A percentile compares a stretch with the other conserved stretches of the same genome.
These are phyloP conservation scores for Leptomonas seymouri DNA, from an alignment of 208 protist species.

Conservation along the genomic window DNA sequence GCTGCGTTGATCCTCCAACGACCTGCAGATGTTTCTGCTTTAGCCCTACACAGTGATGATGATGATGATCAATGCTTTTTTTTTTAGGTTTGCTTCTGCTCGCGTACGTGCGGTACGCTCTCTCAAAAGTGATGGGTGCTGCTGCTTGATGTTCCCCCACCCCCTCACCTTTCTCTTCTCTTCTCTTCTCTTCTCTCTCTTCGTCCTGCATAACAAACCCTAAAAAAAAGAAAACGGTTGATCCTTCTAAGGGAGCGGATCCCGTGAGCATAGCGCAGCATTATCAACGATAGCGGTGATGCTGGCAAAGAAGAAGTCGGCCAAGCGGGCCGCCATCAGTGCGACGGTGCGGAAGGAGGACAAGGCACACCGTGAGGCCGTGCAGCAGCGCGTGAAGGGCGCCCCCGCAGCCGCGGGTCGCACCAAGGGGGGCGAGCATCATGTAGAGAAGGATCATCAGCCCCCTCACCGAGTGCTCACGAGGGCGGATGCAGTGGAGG, in stretches of 20 bases:
- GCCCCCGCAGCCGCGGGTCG: background rate
- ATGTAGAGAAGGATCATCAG: background rate
- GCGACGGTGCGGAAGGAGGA: slow-evolving; percentile 43
- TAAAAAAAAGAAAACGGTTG: background rate
- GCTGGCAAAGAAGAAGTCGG: slow-evolving; percentile 72
- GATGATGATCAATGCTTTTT: too few relatives aligned
- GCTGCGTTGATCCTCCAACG: too few relatives aligned
- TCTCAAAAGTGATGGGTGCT: too few relatives aligned
- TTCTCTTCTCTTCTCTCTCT: too few relatives aligned
- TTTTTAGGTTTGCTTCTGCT: too few relatives aligned
- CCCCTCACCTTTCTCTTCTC: too few relatives aligned
- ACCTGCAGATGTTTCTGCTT: too few relatives aligned
- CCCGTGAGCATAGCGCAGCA: background rate
- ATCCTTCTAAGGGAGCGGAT: background rate
- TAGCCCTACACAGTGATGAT: too few relatives aligned
- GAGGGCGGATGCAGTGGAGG: slow-evolving; percentile 32
- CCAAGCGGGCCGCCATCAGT: slow-evolving; percentile 42
- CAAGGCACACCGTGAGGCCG: slow-evolving; percentile 21
- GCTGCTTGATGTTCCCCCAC: too few relatives aligned
- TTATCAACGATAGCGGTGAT: slow-evolving; percentile 29
- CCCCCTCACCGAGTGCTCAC: slow-evolving; percentile 11
- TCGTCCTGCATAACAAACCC: background rate
- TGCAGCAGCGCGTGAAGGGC: slow-evolving; percentile 2
- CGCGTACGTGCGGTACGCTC: too few relatives aligned
- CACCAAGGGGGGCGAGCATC: background rate